Conservation (phyloP, 371 early-diverging fungal genomes). For the Mortierella sp. region DNA sequence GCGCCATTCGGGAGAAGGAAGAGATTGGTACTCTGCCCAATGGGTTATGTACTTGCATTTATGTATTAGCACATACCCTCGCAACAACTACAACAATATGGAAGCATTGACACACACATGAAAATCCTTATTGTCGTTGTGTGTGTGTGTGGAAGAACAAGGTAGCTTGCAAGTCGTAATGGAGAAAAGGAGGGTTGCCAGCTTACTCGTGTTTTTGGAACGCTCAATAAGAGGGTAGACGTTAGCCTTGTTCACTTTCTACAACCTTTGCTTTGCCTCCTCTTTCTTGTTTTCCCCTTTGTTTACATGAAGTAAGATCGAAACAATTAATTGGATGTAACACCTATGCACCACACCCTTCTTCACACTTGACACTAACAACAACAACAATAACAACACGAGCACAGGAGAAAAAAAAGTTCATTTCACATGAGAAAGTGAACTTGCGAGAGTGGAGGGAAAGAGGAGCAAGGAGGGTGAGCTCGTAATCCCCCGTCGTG, state of each 20-base stretch:
- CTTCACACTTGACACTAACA: background rate
- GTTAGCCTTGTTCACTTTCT: background rate
- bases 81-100: background rate
- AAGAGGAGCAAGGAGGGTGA: background rate
- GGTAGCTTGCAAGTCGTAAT: background rate
- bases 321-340: conserved; percentile 4
- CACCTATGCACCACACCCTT: background rate
- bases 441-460: background rate
- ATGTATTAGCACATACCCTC: conserved; percentile 4
- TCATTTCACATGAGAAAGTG: conserved; percentile 15
- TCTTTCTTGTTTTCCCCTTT: background rate
- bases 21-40: background rate
- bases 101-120: background rate
- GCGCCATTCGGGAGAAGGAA: background rate
- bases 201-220: background rate
- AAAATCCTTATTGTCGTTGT: background rate
- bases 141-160: background rate
- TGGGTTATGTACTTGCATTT: background rate
- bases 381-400: background rate
- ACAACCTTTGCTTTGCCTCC: background rate
- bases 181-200: background rate
- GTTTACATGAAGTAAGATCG: background rate
- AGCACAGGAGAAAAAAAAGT: conserved; percentile 9
- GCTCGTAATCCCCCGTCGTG: background rate
- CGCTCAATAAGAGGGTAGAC: background rate